phyloP scores from a whole-genome alignment of 192 early-diverging fungal species.

The Fimicolochytrium jonesii region DNA sequence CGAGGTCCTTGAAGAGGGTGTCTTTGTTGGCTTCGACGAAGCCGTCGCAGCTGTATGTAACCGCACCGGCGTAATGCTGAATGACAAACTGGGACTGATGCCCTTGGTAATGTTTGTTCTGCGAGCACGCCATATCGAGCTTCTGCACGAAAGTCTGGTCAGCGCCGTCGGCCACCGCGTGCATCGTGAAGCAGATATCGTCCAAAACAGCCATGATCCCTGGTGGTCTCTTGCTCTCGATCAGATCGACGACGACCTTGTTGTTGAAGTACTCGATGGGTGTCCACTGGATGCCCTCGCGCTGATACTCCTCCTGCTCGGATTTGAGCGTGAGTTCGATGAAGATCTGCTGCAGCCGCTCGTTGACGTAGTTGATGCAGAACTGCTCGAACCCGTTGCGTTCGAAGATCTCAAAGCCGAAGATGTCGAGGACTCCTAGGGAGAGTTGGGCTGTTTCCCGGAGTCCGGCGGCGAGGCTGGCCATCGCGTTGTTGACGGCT shows the following conservation, averaged over 20 bases:
- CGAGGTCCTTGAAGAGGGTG: slow-evolving; percentile 86
- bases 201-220: slow-evolving; percentile 86
- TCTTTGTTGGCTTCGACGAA: slow-evolving; percentile 99
- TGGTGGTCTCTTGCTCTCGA: slow-evolving; percentile 93
- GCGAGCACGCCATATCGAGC: slow-evolving; percentile 35
- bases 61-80: slow-evolving; percentile 95
- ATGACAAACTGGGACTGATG: slow-evolving; percentile 42
- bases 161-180: slow-evolving; percentile 70
- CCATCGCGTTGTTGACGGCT: slow-evolving; percentile 83
- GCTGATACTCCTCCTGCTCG: slow-evolving; percentile 97
- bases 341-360: slow-evolving; percentile 97
- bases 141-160: slow-evolving; percentile 54
- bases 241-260: slow-evolving; percentile 97
- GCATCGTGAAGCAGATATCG: slow-evolving; percentile 96
- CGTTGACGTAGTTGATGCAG: slow-evolving; percentile 99
- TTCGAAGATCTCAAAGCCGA: slow-evolving; percentile 89
- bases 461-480: slow-evolving; percentile 45
- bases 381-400: slow-evolving; percentile 98
- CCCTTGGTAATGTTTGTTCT: slow-evolving; percentile 54
- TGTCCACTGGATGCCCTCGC: slow-evolving; percentile 96
- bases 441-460: slow-evolving; percentile 46
- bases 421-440: slow-evolving; percentile 96
- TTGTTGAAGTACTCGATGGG: slow-evolving; percentile 99
- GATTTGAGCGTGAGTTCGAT: slow-evolving; percentile 97
- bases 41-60: slow-evolving; percentile 83